Evolutionary conservation across 1,284 basidiomycete genomes (phyloP).

Genomic region (Sutorius eximius): DNA sequence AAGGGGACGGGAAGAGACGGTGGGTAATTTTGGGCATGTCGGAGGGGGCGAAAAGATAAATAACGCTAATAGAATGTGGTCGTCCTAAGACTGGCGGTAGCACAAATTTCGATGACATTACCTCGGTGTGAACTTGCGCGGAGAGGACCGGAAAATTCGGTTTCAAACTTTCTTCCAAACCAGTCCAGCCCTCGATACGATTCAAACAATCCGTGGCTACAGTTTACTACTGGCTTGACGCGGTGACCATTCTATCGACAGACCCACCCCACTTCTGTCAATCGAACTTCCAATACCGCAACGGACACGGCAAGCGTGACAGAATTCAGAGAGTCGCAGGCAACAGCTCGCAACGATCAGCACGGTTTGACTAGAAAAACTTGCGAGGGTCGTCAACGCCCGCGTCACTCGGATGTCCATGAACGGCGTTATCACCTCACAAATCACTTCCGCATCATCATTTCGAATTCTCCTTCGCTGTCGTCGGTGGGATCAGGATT

Average conservation of each 20-base stretch:
- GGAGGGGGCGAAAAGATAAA: conserved; percentile 7
- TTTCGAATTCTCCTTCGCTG: conserved; percentile 28
- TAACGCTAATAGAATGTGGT: not conserved
- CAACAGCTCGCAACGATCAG: not conserved
- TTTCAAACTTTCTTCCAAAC: not conserved
- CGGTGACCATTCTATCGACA: not conserved
- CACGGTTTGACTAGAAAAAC: not conserved
- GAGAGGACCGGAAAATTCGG: conserved; percentile 27
- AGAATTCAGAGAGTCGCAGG: no score
- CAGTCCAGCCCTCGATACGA: not conserved
- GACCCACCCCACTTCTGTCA: not conserved
- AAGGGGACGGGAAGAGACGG: conserved; percentile 15
- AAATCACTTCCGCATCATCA: conserved; percentile 13
- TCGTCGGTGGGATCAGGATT: conserved; percentile 33
- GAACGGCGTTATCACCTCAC: not conserved
- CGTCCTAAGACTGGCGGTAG: not conserved
- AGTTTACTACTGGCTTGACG: not conserved
- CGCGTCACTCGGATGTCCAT: not conserved
- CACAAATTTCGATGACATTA: conserved; percentile 34
- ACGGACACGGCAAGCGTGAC: not conserved
- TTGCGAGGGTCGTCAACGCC: not conserved
- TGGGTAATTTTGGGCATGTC: conserved; percentile 24
- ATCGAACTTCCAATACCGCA: not conserved
- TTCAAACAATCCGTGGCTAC: not conserved
- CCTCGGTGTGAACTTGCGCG: conserved; percentile 33